Conservation (phyloP, 352 stramenopile genomes). For the Pythium brassicae region DNA sequence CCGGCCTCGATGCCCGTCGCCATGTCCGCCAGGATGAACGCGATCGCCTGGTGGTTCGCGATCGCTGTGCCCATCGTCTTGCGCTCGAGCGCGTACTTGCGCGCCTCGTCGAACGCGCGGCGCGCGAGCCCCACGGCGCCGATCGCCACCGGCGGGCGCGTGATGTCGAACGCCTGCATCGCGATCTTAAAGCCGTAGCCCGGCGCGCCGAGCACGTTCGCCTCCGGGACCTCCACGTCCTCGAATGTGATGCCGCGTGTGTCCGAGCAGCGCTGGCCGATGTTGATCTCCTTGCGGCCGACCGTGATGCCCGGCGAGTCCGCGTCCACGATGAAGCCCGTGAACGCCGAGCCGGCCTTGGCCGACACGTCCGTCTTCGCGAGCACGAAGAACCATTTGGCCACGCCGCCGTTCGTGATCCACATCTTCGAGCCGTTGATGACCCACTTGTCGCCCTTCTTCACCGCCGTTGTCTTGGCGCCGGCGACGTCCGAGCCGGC, state of each 20-base stretch:
- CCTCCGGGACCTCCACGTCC: slow-evolving; percentile 82
- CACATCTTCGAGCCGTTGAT: slow-evolving; percentile 93
- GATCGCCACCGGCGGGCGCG: slow-evolving; percentile 82
- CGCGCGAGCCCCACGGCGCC: slow-evolving; percentile 81
- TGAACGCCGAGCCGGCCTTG: slow-evolving; percentile 80
- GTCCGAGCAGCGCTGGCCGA: slow-evolving; percentile 89
- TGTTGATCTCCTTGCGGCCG: slow-evolving; percentile 89
- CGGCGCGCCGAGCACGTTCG: slow-evolving; percentile 83
- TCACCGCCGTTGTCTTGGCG: slow-evolving; percentile 88
- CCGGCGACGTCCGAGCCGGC: slow-evolving; percentile 87
- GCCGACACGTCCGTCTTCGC: slow-evolving; percentile 84
- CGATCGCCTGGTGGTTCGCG: slow-evolving; percentile 84
- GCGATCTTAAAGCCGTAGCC: slow-evolving; percentile 92
- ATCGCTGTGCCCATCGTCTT: slow-evolving; percentile 87
- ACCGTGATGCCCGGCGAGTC: slow-evolving; percentile 84
- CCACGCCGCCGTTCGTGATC: slow-evolving; percentile 91
- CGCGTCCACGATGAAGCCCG: slow-evolving; percentile 87
- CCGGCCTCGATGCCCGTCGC: slow-evolving; percentile 86
- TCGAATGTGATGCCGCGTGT: slow-evolving; percentile 90
- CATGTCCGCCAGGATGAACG: slow-evolving; percentile 91
- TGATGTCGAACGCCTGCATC: slow-evolving; percentile 92
- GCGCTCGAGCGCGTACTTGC: slow-evolving; percentile 81
- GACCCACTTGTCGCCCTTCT: slow-evolving; percentile 92
- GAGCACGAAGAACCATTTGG: slow-evolving; percentile 90
- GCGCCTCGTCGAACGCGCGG: slow-evolving; percentile 86